Evolutionary conservation across 768 basidiomycete genomes (phyloP).

Genomic region (Hortiboletus flavorubellus): DNA sequence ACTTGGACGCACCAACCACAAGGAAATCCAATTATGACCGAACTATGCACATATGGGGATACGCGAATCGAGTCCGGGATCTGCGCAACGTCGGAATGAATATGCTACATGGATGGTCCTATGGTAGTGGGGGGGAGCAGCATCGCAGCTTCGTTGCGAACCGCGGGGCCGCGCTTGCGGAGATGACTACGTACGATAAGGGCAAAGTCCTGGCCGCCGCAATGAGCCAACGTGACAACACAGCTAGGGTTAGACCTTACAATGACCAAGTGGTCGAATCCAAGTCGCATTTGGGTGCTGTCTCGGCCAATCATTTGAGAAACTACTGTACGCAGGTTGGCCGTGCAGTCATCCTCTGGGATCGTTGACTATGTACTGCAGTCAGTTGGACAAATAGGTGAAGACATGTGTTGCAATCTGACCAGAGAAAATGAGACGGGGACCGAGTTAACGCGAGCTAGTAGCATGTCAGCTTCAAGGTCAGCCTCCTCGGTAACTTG

Average conservation of each 20-base stretch:
- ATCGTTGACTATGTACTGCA: slow-evolving; percentile 1
- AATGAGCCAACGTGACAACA: slow-evolving; percentile 1
- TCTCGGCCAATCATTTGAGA: slow-evolving; percentile 20
- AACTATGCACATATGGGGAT: slow-evolving; percentile 11
- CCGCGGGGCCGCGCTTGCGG: background rate
- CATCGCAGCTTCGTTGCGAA: background rate
- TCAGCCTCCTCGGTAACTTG: slow-evolving; percentile 5
- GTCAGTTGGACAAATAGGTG: slow-evolving; percentile 5
- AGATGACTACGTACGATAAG: slow-evolving; percentile 14
- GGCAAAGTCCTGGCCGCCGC: slow-evolving; percentile 21
- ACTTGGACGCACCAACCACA: background rate
- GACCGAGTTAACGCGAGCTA: background rate
- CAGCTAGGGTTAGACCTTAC: slow-evolving; percentile 6
- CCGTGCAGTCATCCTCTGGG: slow-evolving; percentile 21
- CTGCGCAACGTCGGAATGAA: background rate
- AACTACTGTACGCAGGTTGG: slow-evolving; percentile 17
- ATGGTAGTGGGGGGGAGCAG: background rate
- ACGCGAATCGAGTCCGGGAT: slow-evolving; percentile 7
- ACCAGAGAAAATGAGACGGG: slow-evolving; percentile 15
- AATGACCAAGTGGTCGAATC: slow-evolving; percentile 20
- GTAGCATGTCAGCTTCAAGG: slow-evolving; percentile 2
- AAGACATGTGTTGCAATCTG: background rate
- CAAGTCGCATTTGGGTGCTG: slow-evolving; percentile 8
- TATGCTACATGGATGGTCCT: background rate
- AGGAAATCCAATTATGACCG: slow-evolving; percentile 11